Evolutionary conservation across 1,139 yeast genomes (phyloP), one percentile per base, ranked within the genome.

Genomic region (Yamadazyma oceani): DNA sequence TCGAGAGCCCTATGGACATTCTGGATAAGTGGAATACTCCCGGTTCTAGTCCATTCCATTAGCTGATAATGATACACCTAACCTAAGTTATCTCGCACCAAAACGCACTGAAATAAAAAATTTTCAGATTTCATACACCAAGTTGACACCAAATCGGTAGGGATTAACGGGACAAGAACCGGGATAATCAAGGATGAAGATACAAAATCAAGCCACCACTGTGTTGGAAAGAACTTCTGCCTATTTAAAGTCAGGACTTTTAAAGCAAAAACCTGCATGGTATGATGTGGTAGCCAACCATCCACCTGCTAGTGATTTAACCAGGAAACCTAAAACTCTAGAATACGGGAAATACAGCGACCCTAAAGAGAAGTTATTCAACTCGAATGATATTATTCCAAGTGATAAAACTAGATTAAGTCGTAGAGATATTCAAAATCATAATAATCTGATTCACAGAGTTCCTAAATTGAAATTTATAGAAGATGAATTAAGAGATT

Each of bases 241-340:
- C 37, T 80, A 79, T 51, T 64, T 87, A 48, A 72, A 71, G 49
- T 73, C 85, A 0, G 90, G 92, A 4, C 69, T 83, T 26, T 69
- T 86, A 40, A 69, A 63, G 27, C 64, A 74, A 24, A 85, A 85
- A 51, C 97, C 97, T 3, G 82, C 82, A 0, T 90, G 97, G 97
- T 87, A 75, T 60, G 80, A 83, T 46, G 89, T 85, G 9, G 86
- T 90, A 17, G 87, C 86, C 2, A 72, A 80, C 26, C 74, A 83
- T 50, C 96, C 96, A 27, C 96, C 97, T 26, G 68, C 75, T 35
- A 75, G 73, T 43, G 80, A 81, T 50, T 73, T 83, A 57, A 60
- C 85, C 46, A 73, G 69, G 53, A 62, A 55, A 46, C 62, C 72
- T 46, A 76, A 64, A 56, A 55, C 60, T 32, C 54, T 65, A 30